Evolutionary conservation across 257 asterid genomes (phyloP).

Genomic region (Sherardia arvensis): DNA sequence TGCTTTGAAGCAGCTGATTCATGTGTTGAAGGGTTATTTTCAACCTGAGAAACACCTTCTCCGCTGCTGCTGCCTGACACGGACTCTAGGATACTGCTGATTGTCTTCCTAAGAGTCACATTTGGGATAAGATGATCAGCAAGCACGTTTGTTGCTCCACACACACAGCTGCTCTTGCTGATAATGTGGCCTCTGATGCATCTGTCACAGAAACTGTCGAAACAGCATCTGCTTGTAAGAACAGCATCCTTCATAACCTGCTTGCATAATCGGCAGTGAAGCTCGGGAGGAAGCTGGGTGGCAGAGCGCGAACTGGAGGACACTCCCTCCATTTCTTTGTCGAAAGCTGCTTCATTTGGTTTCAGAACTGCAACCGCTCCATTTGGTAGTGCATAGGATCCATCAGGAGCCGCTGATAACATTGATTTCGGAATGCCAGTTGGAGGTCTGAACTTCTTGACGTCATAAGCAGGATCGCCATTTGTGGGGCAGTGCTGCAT

Average conservation of each 20-base stretch:
- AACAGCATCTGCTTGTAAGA: background rate
- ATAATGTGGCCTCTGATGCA: background rate
- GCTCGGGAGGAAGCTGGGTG: slow-evolving; percentile 79
- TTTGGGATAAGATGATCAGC: background rate
- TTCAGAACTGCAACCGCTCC: slow-evolving; percentile 74
- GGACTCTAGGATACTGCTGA: background rate
- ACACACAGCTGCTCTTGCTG: background rate
- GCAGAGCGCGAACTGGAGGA: slow-evolving; percentile 61
- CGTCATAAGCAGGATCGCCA: slow-evolving; percentile 85
- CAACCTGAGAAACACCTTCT: background rate
- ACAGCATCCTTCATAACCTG: background rate
- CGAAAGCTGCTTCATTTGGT: slow-evolving; percentile 98
- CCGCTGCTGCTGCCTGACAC: background rate
- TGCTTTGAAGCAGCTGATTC: background rate
- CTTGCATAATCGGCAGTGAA: background rate
- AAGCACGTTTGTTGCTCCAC: background rate
- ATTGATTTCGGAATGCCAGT: slow-evolving; percentile 95
- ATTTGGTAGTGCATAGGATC: slow-evolving; percentile 81
- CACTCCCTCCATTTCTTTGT: slow-evolving; percentile 65
- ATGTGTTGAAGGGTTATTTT: background rate
- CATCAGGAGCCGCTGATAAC: slow-evolving; percentile 86
- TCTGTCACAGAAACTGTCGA: background rate
- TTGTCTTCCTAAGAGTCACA: background rate
- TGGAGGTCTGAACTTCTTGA: slow-evolving; percentile 78
- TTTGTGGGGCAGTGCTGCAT: slow-evolving; percentile 97